Conservation (phyloP, 192 early-diverging fungal genomes). For the Entophlyctis luteolus region DNA sequence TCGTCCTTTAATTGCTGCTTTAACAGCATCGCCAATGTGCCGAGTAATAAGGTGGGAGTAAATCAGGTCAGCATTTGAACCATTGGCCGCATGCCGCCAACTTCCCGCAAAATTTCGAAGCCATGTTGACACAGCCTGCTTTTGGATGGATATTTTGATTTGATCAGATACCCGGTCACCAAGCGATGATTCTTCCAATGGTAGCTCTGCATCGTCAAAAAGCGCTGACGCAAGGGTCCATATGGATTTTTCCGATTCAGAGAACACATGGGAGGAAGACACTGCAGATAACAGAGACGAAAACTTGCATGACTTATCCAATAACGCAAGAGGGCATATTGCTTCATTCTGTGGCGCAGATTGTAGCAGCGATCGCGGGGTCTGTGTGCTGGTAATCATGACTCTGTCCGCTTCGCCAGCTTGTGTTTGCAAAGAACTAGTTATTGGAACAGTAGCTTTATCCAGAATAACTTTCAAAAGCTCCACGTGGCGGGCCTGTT, state of each 20-base stretch:
- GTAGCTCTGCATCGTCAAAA: conserved; percentile 42
- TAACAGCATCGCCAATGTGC: conserved; percentile 60
- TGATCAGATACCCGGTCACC: neutral
- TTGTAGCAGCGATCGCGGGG: conserved; percentile 10
- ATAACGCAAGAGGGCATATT: conserved; percentile 17
- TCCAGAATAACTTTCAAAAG: conserved; percentile 10
- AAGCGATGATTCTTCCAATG: neutral
- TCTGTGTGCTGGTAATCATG: too few relatives aligned
- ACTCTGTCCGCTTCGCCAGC: too few relatives aligned
- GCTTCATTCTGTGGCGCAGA: neutral
- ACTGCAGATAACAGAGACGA: neutral
- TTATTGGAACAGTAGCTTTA: neutral
- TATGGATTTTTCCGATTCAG: conserved; percentile 32
- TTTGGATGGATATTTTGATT: conserved; percentile 42
- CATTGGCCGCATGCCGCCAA: conserved; percentile 32
- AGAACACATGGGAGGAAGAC: conserved; percentile 14
- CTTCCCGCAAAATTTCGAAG: conserved; percentile 49
- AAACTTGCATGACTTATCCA: conserved; percentile 5
- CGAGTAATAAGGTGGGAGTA: conserved; percentile 59
- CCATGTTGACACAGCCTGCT: conserved; percentile 61
- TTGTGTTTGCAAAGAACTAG: neutral
- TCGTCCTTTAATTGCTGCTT: conserved; percentile 56
- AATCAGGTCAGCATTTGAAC: conserved; percentile 5
- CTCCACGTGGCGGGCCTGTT: conserved; percentile 7
- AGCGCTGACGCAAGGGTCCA: conserved; percentile 57